Percentiles rank a stretch among this genome's conserved stretches.
These are phyloP conservation scores for Schizochytrium sp. DNA, from an alignment of 108 stramenopile genomes.

Conservation along the genomic window DNA sequence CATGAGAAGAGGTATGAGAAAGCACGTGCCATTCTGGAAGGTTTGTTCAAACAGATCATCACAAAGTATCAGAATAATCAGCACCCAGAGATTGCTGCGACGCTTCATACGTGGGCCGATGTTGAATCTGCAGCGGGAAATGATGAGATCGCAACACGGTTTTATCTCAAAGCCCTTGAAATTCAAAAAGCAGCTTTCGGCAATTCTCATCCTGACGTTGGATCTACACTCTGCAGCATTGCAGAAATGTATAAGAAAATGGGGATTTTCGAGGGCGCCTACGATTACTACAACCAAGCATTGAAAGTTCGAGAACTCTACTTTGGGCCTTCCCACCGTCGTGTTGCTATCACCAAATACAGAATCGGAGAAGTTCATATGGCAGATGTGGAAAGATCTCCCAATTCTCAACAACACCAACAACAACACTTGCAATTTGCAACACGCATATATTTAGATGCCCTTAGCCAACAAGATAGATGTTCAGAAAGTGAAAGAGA, in stretches of 20 bases:
- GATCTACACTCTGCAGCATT: background rate
- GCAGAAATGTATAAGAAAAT: background rate
- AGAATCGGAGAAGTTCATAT: background rate
- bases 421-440: too few species aligned
- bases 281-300: background rate
- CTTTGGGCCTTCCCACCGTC: background rate
- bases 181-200: background rate
- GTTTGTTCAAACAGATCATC: too few species aligned
- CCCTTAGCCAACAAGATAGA: too few species aligned
- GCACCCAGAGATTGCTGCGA: background rate
- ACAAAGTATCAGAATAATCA: background rate
- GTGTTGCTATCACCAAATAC: background rate
- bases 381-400: too few species aligned
- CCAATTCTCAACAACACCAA: too few species aligned
- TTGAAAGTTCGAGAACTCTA: background rate
- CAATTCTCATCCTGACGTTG: background rate
- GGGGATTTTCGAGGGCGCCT: background rate
- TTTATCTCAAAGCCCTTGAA: background rate
- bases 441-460: too few species aligned
- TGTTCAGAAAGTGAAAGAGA: too few species aligned
- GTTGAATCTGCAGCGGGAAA: background rate
- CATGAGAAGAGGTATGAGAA: too few species aligned
- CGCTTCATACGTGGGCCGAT: background rate
- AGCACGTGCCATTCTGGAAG: too few species aligned
- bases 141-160: background rate